These are phyloP conservation scores for Xylaria polymorpha DNA, from an alignment of 2,329 filamentous ascomycete species.

Conservation along the genomic window DNA sequence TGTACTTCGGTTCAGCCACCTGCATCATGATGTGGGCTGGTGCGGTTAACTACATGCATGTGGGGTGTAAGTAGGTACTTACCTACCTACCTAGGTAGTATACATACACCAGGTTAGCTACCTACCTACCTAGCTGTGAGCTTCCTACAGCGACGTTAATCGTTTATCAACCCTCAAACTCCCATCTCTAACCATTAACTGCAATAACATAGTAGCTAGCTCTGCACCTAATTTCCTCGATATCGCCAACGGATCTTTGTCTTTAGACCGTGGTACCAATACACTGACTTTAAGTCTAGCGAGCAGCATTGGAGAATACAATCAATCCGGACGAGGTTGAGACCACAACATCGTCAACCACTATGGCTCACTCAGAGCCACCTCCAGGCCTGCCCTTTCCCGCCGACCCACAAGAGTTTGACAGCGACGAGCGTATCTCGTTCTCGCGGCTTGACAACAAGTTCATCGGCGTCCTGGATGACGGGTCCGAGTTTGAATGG, in stretches of 20 bases:
- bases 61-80: neutral
- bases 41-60: too few relatives aligned
- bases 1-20: too few relatives aligned
- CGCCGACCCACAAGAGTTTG: constrained; percentile 74
- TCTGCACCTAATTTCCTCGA: neutral
- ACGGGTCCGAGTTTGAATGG: constrained; percentile 88
- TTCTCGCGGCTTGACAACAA: constrained; percentile 86
- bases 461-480: constrained; percentile 84
- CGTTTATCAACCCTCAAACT: neutral
- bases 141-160: constrained; percentile 5
- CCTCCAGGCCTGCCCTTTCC: constrained; percentile 58
- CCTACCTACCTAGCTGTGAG: neutral
- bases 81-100: too few relatives aligned
- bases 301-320: neutral
- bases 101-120: neutral
- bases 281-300: neutral
- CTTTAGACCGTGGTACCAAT: neutral
- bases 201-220: neutral
- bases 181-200: constrained; percentile 3
- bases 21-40: too few relatives aligned
- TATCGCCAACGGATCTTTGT: neutral
- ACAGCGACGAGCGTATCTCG: constrained; percentile 82
- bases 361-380: constrained; percentile 44
- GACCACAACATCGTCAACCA: neutral
- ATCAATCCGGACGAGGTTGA: neutral